These are phyloP conservation scores for Teratosphaeria zuluensis DNA, from an alignment of 2,329 filamentous ascomycete species.

Conservation along the genomic window DNA sequence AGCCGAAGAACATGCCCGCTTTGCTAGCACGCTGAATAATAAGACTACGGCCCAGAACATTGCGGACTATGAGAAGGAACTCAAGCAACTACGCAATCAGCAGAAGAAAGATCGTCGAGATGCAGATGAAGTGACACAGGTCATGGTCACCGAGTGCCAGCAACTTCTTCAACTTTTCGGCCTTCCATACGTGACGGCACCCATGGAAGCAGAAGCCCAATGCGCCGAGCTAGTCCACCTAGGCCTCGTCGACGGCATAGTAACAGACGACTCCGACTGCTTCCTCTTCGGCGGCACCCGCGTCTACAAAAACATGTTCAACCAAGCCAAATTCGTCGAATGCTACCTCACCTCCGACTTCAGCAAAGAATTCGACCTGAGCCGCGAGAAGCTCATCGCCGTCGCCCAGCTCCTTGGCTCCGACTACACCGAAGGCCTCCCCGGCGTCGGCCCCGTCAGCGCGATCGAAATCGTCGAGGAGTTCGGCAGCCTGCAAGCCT, in stretches of 20 bases:
- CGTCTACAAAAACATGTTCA: constrained; percentile 99
- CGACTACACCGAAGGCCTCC: constrained; percentile 89
- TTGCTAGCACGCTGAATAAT: constrained; percentile 61
- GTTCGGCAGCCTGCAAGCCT: constrained; percentile 65
- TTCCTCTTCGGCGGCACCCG: constrained; percentile 94
- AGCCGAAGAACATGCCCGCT: constrained; percentile 86
- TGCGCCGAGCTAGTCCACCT: constrained; percentile 83
- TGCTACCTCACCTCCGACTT: constrained; percentile 81
- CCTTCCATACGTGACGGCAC: constrained; percentile 90
- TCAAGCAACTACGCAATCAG: constrained; percentile 79
- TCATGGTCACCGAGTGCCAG: constrained; percentile 94
- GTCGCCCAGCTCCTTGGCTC: constrained; percentile 85
- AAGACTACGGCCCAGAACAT: constrained; percentile 51
- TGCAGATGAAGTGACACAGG: constrained; percentile 90
- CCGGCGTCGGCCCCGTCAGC: constrained; percentile 85
- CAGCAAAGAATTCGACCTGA: constrained; percentile 79
- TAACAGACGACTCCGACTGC: constrained; percentile 93
- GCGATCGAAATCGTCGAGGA: constrained; percentile 91
- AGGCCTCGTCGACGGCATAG: constrained; percentile 89
- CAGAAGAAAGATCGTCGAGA: constrained; percentile 94
- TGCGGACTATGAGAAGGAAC: constrained; percentile 74
- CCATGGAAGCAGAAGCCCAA: constrained; percentile 98
- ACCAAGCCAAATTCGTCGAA: constrained; percentile 93
- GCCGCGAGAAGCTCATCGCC: constrained; percentile 76
- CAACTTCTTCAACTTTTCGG: constrained; percentile 83